Evolutionary conservation across 352 stramenopile species (phyloP).

Genomic region (Pythium oligandrum): DNA sequence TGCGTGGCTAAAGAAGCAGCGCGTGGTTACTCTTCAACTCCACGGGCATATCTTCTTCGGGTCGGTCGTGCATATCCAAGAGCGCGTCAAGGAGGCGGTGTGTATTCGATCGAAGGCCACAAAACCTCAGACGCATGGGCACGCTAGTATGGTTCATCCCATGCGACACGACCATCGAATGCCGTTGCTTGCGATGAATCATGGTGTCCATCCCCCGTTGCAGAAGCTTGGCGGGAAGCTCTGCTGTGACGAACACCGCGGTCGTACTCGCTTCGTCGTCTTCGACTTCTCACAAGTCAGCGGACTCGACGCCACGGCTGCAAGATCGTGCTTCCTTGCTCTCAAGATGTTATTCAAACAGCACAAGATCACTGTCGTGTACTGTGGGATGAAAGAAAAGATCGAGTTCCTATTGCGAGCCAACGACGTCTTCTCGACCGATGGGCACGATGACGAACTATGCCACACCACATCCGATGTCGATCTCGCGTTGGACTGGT

Average conservation of each 20-base stretch:
- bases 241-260: conserved; percentile 23
- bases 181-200: neutral
- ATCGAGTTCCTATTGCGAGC: conserved; percentile 52
- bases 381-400: conserved; percentile 47
- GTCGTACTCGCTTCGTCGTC: conserved; percentile 60
- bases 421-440: conserved; percentile 47
- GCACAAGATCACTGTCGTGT: conserved; percentile 47
- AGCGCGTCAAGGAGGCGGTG: conserved; percentile 59
- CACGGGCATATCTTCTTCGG: conserved; percentile 80
- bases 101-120: conserved; percentile 24
- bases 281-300: conserved; percentile 78
- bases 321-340: conserved; percentile 61
- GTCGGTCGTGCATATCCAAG: conserved; percentile 61
- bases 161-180: conserved; percentile 4
- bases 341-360: conserved; percentile 57
- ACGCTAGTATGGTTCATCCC: conserved; percentile 20
- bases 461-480: conserved; percentile 42
- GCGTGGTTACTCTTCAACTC: conserved; percentile 60
- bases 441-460: neutral
- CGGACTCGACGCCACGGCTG: conserved; percentile 73
- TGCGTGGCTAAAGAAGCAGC: conserved; percentile 29
- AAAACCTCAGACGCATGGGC: neutral
- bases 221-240: conserved; percentile 40
- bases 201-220: conserved; percentile 7
- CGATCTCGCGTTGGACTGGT: conserved; percentile 58